Evolutionary conservation across 306 rosid genomes (phyloP), one percentile per base, ranked within the genome.

Genomic region (Sesbania bispinosa): DNA sequence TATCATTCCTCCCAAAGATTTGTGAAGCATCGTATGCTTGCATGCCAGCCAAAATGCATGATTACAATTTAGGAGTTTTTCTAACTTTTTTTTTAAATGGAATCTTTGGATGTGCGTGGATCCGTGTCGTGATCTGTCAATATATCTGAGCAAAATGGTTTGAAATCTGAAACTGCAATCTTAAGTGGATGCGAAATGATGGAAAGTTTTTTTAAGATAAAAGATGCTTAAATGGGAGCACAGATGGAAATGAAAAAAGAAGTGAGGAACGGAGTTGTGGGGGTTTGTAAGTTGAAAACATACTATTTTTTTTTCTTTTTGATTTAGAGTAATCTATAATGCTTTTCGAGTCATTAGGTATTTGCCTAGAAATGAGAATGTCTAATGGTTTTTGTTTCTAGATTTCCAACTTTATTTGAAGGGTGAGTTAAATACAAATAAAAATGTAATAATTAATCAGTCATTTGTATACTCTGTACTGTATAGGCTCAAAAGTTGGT

Each of bases 91-190:
- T 30, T 46, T 1, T 30, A 52, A 53, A 42, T n/a, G 8, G 16
- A 19, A 24, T 27, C 0, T 61, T 47, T 59, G 15, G 26, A 38
- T 77, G 51, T 69, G 21, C 1, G 3, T 65, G 39, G 64, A 64
- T 79, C 47, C 29, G 11, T 26, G 72, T 42, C n/a, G 36, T 71
- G 54, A 62, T 24, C 35, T 33, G 20, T n/a, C n/a, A n/a, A n/a
- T n/a, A n/a, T n/a, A n/a, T n/a, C n/a, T 27, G 27, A n/a, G 48
- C 27, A 38, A 39, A 48, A 16, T 9, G 7, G 7, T n/a, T 23
- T 53, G 15, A 46, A 67, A 67, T 58, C 3, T 9, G 21, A 20
- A 50, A n/a, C n/a, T n/a, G n/a, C 30, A 32, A 45, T 46, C 53
- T 45, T 46, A 46, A 41, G n/a, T 71, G 47, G 47, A 54, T 57